Evolutionary conservation across 176 grass and related monocot genomes (phyloP).

Genomic region (Puya raimondii): DNA sequence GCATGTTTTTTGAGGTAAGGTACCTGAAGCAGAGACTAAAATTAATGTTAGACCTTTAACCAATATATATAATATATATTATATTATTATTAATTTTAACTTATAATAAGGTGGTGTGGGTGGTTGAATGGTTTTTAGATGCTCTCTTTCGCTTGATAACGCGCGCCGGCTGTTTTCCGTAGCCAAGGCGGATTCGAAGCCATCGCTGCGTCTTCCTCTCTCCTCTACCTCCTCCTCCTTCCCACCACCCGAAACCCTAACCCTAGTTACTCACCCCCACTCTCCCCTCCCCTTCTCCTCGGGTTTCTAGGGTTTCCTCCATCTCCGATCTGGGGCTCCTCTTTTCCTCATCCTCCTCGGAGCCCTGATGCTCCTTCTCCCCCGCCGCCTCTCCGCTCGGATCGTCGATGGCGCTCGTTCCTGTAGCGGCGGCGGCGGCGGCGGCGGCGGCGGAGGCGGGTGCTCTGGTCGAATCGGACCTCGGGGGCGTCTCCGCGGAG

Average conservation of each 20-base stretch:
- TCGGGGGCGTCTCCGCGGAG: conserved; percentile 7
- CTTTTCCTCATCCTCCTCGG: conserved; percentile 16
- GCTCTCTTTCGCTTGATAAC: neutral
- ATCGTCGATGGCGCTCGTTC: conserved; percentile 18
- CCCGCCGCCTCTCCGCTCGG: neutral
- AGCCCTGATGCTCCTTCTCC: neutral
- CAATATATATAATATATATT: too few relatives aligned
- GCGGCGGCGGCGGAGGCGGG: conserved; percentile 10
- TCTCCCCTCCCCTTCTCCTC: neutral
- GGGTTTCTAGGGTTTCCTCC: neutral
- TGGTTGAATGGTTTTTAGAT: neutral
- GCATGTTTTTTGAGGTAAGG: too few relatives aligned
- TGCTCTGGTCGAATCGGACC: conserved; percentile 31
- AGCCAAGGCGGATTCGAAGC: neutral
- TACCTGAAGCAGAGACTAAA: too few relatives aligned
- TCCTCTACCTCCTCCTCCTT: conserved; percentile 14
- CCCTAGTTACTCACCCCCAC: neutral
- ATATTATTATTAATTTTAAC: too few relatives aligned
- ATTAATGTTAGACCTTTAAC: too few relatives aligned
- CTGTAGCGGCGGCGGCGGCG: conserved; percentile 27
- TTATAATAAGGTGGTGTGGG: too few relatives aligned
- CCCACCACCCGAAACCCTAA: conserved; percentile 5
- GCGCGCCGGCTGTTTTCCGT: neutral
- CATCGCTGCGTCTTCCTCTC: neutral
- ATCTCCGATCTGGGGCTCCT: conserved; percentile 1